Conservation (phyloP, 345 rosid genomes). For the Populus simonii region DNA sequence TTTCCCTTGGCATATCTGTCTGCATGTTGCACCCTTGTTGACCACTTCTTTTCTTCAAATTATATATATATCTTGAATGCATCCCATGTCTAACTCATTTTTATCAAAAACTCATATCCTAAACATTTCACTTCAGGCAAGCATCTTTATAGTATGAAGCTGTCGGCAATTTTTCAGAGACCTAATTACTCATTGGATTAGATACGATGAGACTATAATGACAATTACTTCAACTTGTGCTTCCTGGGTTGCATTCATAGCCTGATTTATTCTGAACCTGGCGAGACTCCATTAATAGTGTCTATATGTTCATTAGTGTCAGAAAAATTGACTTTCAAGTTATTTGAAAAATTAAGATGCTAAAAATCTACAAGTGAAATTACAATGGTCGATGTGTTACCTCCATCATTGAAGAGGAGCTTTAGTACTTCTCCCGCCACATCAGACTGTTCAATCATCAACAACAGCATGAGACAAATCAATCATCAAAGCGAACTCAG, state of each 20-base stretch:
- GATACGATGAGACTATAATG: not conserved
- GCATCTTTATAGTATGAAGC: not conserved
- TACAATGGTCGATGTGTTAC: slow-evolving; percentile 36
- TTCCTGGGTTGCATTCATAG: not conserved
- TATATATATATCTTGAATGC: too few species aligned
- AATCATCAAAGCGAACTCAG: not conserved
- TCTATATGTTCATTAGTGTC: not conserved
- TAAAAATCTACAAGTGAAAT: not conserved
- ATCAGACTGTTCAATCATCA: slow-evolving; percentile 66
- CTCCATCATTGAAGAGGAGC: slow-evolving; percentile 81
- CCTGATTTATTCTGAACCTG: not conserved
- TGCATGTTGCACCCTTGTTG: not conserved
- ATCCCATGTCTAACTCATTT: not conserved
- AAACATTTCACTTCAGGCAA: not conserved
- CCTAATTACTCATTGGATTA: not conserved
- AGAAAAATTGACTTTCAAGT: not conserved
- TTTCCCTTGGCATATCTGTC: not conserved
- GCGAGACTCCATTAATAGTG: not conserved
- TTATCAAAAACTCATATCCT: not conserved
- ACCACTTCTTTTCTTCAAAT: not conserved
- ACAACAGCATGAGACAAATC: slow-evolving; percentile 3
- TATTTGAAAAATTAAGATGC: not conserved
- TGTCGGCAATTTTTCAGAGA: not conserved
- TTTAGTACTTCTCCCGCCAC: slow-evolving; percentile 85
- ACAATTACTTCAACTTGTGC: not conserved